Evolutionary conservation across 164 flowering plant species (phyloP).

Genomic region (Pachysandra terminalis): DNA sequence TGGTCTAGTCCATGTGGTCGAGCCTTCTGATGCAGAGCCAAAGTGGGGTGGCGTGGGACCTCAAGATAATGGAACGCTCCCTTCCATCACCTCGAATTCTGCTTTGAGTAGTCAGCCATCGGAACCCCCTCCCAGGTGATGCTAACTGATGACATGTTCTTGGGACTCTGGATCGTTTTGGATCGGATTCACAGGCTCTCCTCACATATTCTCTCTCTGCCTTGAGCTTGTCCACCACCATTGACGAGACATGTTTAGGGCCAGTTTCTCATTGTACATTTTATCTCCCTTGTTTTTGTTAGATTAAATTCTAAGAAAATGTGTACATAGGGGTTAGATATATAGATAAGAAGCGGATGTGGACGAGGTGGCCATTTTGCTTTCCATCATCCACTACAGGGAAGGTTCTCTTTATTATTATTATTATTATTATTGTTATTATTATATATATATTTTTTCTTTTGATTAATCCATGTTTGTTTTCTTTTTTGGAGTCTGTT

Average conservation of each 20-base stretch:
- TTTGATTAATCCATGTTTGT: no score
- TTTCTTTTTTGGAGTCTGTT: no score
- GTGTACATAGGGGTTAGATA: not conserved
- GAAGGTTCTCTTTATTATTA: not conserved
- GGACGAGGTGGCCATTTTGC: not conserved
- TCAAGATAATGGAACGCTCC: slow-evolving; percentile 49
- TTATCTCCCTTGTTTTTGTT: no score
- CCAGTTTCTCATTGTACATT: not conserved
- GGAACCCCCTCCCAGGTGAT: slow-evolving; percentile 55
- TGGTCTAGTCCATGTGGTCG: slow-evolving; percentile 58
- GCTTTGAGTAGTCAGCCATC: slow-evolving; percentile 55
- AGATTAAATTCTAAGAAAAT: not conserved
- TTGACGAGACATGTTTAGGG: not conserved
- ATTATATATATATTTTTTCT: no score
- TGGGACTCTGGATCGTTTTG: no score
- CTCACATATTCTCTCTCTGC: not conserved
- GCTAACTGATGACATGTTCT: not conserved
- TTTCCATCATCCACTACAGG: not conserved
- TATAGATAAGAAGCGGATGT: not conserved
- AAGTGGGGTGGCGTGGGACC: slow-evolving; percentile 61
- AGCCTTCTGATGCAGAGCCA: slow-evolving; percentile 51
- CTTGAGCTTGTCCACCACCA: not conserved
- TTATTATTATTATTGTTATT: no score
- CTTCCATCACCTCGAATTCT: slow-evolving; percentile 52
- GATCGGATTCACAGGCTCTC: no score